A percentile compares a stretch with the other conserved stretches of the same genome.
These are phyloP conservation scores for Cnidoscolus chayamansa DNA, from an alignment of 441 rosid species.

Conservation along the genomic window DNA sequence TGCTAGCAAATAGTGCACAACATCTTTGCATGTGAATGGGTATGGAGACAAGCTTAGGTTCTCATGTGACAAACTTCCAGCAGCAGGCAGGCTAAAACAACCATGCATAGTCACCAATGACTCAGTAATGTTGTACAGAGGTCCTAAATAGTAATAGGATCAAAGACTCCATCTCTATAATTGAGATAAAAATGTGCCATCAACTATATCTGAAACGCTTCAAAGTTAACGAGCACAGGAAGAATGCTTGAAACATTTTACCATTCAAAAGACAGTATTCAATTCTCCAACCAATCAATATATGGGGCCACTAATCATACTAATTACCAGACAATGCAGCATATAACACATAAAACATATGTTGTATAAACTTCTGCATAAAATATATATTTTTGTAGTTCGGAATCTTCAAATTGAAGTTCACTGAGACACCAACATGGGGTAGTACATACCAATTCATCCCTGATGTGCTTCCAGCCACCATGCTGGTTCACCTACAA, in stretches of 20 bases:
- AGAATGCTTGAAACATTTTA: neutral
- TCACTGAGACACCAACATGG: neutral
- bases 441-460: conserved; percentile 11
- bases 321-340: neutral
- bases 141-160: neutral
- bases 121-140: neutral
- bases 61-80: neutral
- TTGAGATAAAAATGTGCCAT: neutral
- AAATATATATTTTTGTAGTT: neutral
- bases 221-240: neutral
- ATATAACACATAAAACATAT: neutral
- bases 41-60: too few species aligned
- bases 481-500: neutral
- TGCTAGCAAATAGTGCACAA: neutral
- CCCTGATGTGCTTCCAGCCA: conserved; percentile 5
- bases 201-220: neutral
- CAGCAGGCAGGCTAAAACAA: neutral
- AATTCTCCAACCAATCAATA: neutral
- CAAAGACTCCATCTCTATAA: neutral
- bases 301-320: too few species aligned
- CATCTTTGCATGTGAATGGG: neutral
- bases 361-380: too few species aligned
- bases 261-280: neutral
- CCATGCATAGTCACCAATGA: neutral
- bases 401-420: neutral